These are phyloP conservation scores for Musa beccarii DNA, from an alignment of 176 grass and related monocot genomes.

Conservation along the genomic window DNA sequence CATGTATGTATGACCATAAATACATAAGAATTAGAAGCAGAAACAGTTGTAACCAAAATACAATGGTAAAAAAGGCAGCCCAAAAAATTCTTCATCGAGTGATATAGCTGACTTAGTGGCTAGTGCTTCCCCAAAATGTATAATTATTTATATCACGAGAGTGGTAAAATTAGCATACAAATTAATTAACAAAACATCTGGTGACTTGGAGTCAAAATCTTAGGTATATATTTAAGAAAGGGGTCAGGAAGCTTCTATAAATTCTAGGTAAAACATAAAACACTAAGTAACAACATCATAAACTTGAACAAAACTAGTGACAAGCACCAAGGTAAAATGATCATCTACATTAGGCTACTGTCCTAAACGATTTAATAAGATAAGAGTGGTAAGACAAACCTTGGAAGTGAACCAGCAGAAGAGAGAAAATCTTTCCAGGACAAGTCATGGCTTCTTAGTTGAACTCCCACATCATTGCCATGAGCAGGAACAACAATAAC, in stretches of 20 bases:
- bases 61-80: neutral
- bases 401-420: slow-evolving; percentile 33
- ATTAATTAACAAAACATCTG: slow-evolving; percentile 2
- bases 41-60: too few relatives aligned
- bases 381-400: slow-evolving; percentile 15
- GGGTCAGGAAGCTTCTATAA: neutral
- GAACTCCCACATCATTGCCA: slow-evolving; percentile 45
- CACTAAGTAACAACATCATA: neutral
- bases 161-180: neutral
- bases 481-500: slow-evolving; percentile 64
- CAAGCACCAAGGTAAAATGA: neutral
- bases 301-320: neutral
- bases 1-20: too few relatives aligned
- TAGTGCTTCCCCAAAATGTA: slow-evolving; percentile 3
- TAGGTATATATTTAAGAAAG: neutral
- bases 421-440: slow-evolving; percentile 81
- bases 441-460: slow-evolving; percentile 62
- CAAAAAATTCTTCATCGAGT: neutral
- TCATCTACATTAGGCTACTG: neutral
- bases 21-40: too few relatives aligned
- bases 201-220: neutral
- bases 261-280: neutral
- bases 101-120: neutral
- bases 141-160: neutral
- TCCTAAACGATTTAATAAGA: neutral